phyloP scores from a whole-genome alignment of 2,329 filamentous ascomycete genomes.

The Pseudofabraea citricarpa region DNA sequence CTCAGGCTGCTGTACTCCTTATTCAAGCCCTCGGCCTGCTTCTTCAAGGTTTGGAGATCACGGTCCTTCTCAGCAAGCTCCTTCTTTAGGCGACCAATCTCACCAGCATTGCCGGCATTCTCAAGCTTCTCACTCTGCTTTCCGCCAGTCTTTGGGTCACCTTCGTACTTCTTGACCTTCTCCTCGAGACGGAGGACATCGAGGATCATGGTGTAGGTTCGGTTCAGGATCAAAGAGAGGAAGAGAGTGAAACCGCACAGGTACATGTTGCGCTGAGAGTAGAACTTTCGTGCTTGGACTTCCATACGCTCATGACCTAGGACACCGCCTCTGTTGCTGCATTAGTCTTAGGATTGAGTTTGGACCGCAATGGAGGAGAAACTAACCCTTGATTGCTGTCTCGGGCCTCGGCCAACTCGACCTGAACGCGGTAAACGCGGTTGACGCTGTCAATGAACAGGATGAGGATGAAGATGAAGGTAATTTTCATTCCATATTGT shows the following conservation, averaged over 20 bases:
- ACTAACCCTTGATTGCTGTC: slow-evolving; percentile 49
- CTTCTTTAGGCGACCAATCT: slow-evolving; percentile 65
- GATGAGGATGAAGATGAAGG: slow-evolving; percentile 97
- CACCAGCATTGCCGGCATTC: slow-evolving; percentile 67
- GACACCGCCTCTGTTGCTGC: slow-evolving; percentile 54
- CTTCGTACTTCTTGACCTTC: slow-evolving; percentile 79
- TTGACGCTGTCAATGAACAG: slow-evolving; percentile 96
- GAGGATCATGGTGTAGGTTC: slow-evolving; percentile 81
- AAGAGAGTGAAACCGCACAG: slow-evolving; percentile 99
- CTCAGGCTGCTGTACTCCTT: slow-evolving; percentile 82
- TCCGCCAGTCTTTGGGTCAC: slow-evolving; percentile 50
- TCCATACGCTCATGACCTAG: slow-evolving; percentile 95
- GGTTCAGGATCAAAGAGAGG: slow-evolving; percentile 97
- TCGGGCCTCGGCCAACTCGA: slow-evolving; percentile 69
- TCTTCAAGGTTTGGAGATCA: slow-evolving; percentile 85
- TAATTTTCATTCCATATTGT: slow-evolving; percentile 98
- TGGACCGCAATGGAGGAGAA: not conserved
- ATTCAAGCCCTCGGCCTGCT: slow-evolving; percentile 79
- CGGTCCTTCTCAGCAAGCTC: slow-evolving; percentile 69
- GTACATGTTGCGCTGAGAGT: slow-evolving; percentile 99
- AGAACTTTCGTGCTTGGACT: slow-evolving; percentile 99
- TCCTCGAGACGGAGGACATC: slow-evolving; percentile 69
- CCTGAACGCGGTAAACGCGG: slow-evolving; percentile 92
- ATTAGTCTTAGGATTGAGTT: slow-evolving; percentile 16
- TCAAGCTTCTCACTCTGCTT: slow-evolving; percentile 71